These are phyloP conservation scores for Amniculicola lignicola DNA, from an alignment of 495 filamentous ascomycete genomes.

Conservation along the genomic window DNA sequence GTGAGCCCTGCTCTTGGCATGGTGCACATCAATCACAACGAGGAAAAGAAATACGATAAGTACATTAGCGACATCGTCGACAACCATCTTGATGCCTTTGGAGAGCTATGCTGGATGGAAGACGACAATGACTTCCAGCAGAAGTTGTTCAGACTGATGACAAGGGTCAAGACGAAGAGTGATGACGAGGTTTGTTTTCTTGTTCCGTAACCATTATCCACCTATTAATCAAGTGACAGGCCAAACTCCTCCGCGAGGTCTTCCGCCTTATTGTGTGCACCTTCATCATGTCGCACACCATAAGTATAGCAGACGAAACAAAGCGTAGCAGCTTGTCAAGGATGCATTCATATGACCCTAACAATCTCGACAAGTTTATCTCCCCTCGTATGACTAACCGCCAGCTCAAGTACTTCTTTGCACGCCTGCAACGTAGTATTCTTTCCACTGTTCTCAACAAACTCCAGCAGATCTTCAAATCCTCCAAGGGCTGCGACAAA, in stretches of 20 bases:
- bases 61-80: conserved; percentile 41
- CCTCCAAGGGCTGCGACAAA: conserved; percentile 32
- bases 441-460: conserved; percentile 38
- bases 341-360: conserved; percentile 26
- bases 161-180: conserved; percentile 27
- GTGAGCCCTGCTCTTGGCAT: conserved; percentile 42
- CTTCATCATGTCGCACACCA: conserved; percentile 43
- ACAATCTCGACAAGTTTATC: conserved; percentile 11
- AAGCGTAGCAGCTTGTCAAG: conserved; percentile 22
- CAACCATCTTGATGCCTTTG: conserved; percentile 37
- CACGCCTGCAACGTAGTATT: conserved; percentile 32
- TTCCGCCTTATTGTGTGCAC: conserved; percentile 41
- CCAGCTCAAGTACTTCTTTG: conserved; percentile 45
- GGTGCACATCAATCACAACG: conserved; percentile 37
- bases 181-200: conserved; percentile 35
- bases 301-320: conserved; percentile 37
- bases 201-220: not conserved
- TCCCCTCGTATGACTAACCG: conserved; percentile 44
- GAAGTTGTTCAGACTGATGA: conserved; percentile 37
- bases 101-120: conserved; percentile 34
- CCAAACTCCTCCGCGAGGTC: conserved; percentile 37
- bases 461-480: conserved; percentile 39
- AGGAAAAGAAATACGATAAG: conserved; percentile 37
- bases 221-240: conserved; percentile 14
- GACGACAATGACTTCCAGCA: conserved; percentile 40